Percentiles rank a stretch among this genome's conserved stretches.
These are phyloP conservation scores for Amesomyces nigricolor DNA, from an alignment of 2,329 filamentous ascomycete genomes.

Conservation along the genomic window DNA sequence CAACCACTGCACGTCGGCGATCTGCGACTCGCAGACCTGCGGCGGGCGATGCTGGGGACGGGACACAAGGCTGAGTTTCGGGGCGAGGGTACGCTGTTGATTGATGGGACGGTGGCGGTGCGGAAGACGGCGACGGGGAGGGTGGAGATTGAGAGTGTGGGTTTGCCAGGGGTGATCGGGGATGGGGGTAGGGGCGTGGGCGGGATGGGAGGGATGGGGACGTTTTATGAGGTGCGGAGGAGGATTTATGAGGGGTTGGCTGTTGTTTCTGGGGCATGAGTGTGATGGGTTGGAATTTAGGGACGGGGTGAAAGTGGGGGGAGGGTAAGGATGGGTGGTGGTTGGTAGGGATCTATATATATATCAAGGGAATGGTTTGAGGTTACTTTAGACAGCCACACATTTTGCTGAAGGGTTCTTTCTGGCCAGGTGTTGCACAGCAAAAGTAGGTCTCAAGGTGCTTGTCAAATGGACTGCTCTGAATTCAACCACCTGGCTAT, in stretches of 20 bases:
- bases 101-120: conserved; percentile 84
- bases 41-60: conserved; percentile 72
- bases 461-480: too few relatives aligned
- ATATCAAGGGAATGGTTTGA: too few relatives aligned
- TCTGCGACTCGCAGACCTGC: conserved; percentile 78
- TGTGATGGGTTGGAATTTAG: too few relatives aligned
- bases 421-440: too few relatives aligned
- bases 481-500: too few relatives aligned
- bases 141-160: conserved; percentile 81
- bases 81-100: conserved; percentile 84
- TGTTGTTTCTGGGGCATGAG: conserved; percentile 70
- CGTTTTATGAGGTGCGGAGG: conserved; percentile 80
- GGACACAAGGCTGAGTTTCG: conserved; percentile 89
- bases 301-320: too few relatives aligned
- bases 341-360: too few relatives aligned
- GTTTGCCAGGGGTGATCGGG: conserved; percentile 36
- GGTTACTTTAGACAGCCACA: too few relatives aligned
- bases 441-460: too few relatives aligned
- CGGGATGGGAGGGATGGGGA: conserved; percentile 13
- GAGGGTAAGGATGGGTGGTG: too few relatives aligned
- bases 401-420: too few relatives aligned
- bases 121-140: conserved; percentile 80
- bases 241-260: conserved; percentile 93
- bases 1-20: conserved; percentile 94
- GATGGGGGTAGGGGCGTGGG: not conserved